A percentile compares a stretch with the other conserved stretches of the same genome.
phyloP scores from a whole-genome alignment of 2,329 filamentous ascomycete genomes.

The Stagonosporopsis vannaccii region DNA sequence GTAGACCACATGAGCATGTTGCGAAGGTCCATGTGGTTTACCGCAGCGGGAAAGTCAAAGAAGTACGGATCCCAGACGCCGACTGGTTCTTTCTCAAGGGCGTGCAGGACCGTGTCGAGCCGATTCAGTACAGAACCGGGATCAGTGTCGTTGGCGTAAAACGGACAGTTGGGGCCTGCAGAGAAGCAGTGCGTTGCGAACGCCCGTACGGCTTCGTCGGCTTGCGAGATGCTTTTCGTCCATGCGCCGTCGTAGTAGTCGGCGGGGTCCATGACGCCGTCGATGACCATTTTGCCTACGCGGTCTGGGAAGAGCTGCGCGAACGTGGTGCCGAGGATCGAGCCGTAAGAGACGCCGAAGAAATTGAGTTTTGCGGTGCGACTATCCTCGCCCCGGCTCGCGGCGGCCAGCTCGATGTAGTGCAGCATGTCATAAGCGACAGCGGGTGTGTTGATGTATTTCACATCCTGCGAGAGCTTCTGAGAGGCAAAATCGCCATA shows the following conservation, averaged over 20 bases:
- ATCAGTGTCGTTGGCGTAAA: not conserved
- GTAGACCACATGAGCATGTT: not conserved
- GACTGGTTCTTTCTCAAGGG: not conserved
- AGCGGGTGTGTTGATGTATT: not conserved
- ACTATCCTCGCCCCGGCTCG: not conserved
- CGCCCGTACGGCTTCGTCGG: slow-evolving; percentile 48
- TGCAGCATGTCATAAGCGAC: not conserved
- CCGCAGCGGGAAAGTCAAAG: not conserved
- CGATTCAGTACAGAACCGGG: not conserved
- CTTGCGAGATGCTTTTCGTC: slow-evolving; percentile 54
- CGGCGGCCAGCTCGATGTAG: not conserved
- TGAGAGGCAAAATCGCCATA: slow-evolving; percentile 25
- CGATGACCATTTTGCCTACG: slow-evolving; percentile 41
- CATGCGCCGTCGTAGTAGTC: slow-evolving; percentile 56
- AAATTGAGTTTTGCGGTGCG: slow-evolving; percentile 48
- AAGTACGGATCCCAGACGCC: not conserved
- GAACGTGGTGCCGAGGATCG: slow-evolving; percentile 56
- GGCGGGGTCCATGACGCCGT: slow-evolving; percentile 51
- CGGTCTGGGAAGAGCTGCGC: slow-evolving; percentile 56
- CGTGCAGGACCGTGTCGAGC: not conserved
- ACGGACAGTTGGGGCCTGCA: not conserved
- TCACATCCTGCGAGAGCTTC: slow-evolving; percentile 1
- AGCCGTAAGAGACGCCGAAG: slow-evolving; percentile 55
- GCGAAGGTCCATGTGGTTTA: slow-evolving; percentile 2
- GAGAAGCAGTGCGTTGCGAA: not conserved